Evolutionary conservation across 1,284 basidiomycete genomes (phyloP), one percentile per base, ranked within the genome.

Genomic region (Chalciporus piperatoides): DNA sequence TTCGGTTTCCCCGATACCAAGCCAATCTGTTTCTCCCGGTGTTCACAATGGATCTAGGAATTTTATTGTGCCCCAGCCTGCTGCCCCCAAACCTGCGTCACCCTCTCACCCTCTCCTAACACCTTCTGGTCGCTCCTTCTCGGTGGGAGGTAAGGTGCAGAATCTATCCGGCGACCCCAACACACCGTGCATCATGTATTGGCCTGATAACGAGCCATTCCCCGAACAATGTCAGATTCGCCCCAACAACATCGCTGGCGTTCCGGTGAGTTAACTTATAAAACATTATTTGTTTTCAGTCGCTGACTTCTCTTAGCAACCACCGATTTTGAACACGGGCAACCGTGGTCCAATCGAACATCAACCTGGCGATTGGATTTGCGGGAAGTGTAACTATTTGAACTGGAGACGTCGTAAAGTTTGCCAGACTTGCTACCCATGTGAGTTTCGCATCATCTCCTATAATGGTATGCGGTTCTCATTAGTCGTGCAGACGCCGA

Each of bases 301-400:
- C 1, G 2, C 39, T 53, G 33, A 61, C 48, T 12, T 30, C 12
- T 44, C 24, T 37, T 44, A 12, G 80, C 86, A 85, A 55, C 88
- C 88, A 14, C 89, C 88, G 41, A 91, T 93, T 63, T 74, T 93
- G 58, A 93, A 93, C 64, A 93, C 90, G 0, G 90, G 90, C 8
- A 93, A 92, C 67, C 79, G 84, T 49, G 90, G 90, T 23, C 91
- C 91, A 4, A 92, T 92, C 48, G 77, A 78, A 58, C 76, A 88
- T 71, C 90, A 93, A 75, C 88, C 90, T 2, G 91, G 91, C n/a
- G 90, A 93, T 70, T 93, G 91, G 90, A 76, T 90, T 51, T 93
- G 91, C 69, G 74, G 77, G 51, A 86, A 84, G 63, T 92, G 91
- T 67, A 84, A 85, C 61, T 90, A 91, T 68, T 68, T 90, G 56